Evolutionary conservation across 2,329 filamentous ascomycete species (phyloP), one percentile per base, ranked within the genome.

Genomic region (Pseudocercospora fuligena): DNA sequence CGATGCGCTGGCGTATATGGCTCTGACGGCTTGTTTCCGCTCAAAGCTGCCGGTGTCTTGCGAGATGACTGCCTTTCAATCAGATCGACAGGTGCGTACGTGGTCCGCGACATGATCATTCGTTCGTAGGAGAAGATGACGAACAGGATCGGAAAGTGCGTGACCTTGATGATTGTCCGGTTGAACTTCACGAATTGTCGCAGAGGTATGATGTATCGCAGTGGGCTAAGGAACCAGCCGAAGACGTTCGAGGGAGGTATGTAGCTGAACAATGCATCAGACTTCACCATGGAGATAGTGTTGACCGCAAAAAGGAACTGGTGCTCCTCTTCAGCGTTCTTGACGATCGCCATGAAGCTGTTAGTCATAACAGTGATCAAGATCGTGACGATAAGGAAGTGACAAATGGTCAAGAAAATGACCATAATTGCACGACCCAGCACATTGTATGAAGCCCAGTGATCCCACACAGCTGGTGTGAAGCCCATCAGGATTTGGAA

Each of bases 401-500:
- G 94, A 82, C 92, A 96, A 70, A 97, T 95, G 78, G 97, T 93
- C 46, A 98, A 84, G 77, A 97, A 97, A 9, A 96, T 78, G 2
- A 89, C 89, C 77, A 97, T 82, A 46, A 97, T 84, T 1, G 85
- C 81, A 75, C 90, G 92, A 9, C 93, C 94, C 27, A 97, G 82
- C 69, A 88, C 82, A 74, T 94, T 95, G 78, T 95, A 97, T 77
- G 76, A 88, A 76, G 89, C 89, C 96, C 90, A 96, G 36, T 88
- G 87, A 67, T 96, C 92, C 94, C 94, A 98, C 4, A 94, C 94
- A 14, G 94, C 93, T 11, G 94, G 94, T 0, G 93, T 97, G 77
- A 97, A 98, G 8, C 94, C 94, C 92, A 97, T 96, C 43, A 97
- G 80, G 67, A 97, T 91, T 81, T 97, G 94, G 73, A 98, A 97